Base-by-base conservation (phyloP, 2,329 filamentous ascomycete species). In the Penicillium aurantiogriseum region DNA sequence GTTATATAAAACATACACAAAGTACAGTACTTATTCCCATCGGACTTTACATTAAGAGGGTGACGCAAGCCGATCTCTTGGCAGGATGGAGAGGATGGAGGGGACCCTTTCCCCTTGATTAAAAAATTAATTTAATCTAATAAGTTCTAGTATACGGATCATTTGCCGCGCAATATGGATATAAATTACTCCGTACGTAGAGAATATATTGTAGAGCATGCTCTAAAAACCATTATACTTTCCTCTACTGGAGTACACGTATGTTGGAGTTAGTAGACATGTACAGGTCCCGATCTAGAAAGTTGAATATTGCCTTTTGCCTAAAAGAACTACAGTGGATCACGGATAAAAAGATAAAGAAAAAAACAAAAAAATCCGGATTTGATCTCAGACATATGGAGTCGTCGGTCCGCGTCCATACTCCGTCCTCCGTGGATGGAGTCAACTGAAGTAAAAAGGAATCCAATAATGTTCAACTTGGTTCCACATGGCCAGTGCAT, bases 1-100 rank as follows among this genome's bases (percentile, higher is more conserved):
- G 4, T 23, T 23, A 23, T 23, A 23, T 23, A 23, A 23, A 23
- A 31, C 2, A 33, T 33, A 15, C 31, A 33, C 31, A 2, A 33
- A 33, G 5, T 33, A 33, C 31, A 15, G 31, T 33, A 33, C 23
- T 43, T 43, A 43, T 27, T 21, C 9, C 21, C 9, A 27, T 11
- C 23, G 42, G 42, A 44, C 17, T 46, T 15, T 21, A 13, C 6
- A 43, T 45, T 45, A 21, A 44, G 38, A 45, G 53, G 61, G 47
- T 65, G 61, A 65, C 62, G 62, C 63, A 66, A 65, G 63, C 61
- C 59, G 57, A 63, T 63, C 59, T 57, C 61, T 62, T 63, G 57
- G 59, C 54, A 15, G 9, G 5, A 43, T 27, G 23, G 21, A 39
- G 31, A 5, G 31, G 31, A 33, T 13, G 11, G 31, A 19, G 36